These are phyloP conservation scores for Penicilliopsis zonata DNA, from an alignment of 495 filamentous ascomycete genomes.

Conservation along the genomic window DNA sequence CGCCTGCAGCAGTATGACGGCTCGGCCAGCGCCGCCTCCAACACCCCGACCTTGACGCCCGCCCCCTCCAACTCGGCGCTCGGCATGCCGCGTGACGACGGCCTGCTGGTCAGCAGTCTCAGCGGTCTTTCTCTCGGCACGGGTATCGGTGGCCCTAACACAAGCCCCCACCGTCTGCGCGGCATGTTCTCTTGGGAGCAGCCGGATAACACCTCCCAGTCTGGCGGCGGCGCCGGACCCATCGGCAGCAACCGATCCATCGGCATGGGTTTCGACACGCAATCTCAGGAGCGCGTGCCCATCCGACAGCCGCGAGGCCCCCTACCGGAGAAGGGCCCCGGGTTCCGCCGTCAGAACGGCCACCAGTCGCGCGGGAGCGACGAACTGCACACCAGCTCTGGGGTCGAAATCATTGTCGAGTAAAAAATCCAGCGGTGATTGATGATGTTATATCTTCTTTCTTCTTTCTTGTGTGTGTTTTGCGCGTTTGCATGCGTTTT, in stretches of 20 bases:
- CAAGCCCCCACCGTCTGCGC: conserved; percentile 47
- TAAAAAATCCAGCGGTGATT: conserved; percentile 19
- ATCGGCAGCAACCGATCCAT: conserved; percentile 80
- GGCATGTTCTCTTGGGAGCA: conserved; percentile 56
- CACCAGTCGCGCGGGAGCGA: conserved; percentile 75
- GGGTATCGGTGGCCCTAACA: conserved; percentile 44
- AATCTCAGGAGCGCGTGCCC: conserved; percentile 54
- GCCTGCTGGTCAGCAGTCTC: conserved; percentile 55
- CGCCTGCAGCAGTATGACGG: conserved; percentile 53
- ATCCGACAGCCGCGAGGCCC: conserved; percentile 78
- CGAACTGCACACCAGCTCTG: conserved; percentile 48
- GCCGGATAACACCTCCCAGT: conserved; percentile 40
- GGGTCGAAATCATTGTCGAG: conserved; percentile 47
- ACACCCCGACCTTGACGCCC: conserved; percentile 66
- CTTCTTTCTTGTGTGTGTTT: no score
- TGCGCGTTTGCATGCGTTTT: no score
- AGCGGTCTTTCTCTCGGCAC: conserved; percentile 49
- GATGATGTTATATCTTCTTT: no score
- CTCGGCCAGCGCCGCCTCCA: conserved; percentile 46
- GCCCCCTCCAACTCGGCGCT: conserved; percentile 53
- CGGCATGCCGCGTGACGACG: conserved; percentile 50
- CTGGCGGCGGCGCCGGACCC: conserved; percentile 52
- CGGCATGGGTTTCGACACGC: conserved; percentile 51
- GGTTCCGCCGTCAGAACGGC: conserved; percentile 70
- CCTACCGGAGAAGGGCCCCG: conserved; percentile 59